These are phyloP conservation scores for Candida endomychidarum DNA, from an alignment of 805 yeast species.

Conservation along the genomic window DNA sequence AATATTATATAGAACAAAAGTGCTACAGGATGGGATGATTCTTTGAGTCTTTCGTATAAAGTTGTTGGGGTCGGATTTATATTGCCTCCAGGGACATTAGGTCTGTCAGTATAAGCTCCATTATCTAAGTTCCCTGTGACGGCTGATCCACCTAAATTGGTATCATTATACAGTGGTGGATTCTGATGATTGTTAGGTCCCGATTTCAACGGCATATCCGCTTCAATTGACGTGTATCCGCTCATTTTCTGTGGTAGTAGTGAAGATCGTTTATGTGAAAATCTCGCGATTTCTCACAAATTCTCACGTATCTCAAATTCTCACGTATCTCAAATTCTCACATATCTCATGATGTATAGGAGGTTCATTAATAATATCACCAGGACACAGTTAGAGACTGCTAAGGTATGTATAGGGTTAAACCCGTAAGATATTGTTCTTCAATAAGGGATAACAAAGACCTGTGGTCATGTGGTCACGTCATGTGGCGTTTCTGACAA, in stretches of 20 bases:
- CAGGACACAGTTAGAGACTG: slow-evolving; percentile 45
- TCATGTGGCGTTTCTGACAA: too few species aligned
- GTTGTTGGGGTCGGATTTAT: slow-evolving; percentile 1
- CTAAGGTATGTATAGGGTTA: slow-evolving; percentile 44
- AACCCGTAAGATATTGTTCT: too few species aligned
- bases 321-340: too few species aligned
- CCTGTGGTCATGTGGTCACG: too few species aligned
- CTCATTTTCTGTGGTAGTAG: too few species aligned
- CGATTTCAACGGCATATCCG: slow-evolving; percentile 18
- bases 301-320: too few species aligned
- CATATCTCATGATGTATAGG: too few species aligned
- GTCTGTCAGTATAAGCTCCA: too few species aligned
- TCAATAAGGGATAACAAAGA: too few species aligned
- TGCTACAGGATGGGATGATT: slow-evolving; percentile 85
- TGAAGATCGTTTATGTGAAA: too few species aligned
- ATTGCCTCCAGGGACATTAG: background rate
- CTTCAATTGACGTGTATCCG: slow-evolving; percentile 31
- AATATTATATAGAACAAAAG: slow-evolving; percentile 61
- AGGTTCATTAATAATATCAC: slow-evolving; percentile 37
- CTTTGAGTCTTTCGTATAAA: slow-evolving; percentile 39
- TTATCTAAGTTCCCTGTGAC: too few species aligned
- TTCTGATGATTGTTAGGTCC: background rate
- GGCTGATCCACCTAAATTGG: too few species aligned
- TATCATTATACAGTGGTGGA: slow-evolving; percentile 8
- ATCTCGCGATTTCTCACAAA: slow-evolving; percentile 3